A percentile compares a stretch with the other conserved stretches of the same genome.
Conservation (phyloP, 1,139 yeast genomes). For the Blastobotrys arbuscula region DNA sequence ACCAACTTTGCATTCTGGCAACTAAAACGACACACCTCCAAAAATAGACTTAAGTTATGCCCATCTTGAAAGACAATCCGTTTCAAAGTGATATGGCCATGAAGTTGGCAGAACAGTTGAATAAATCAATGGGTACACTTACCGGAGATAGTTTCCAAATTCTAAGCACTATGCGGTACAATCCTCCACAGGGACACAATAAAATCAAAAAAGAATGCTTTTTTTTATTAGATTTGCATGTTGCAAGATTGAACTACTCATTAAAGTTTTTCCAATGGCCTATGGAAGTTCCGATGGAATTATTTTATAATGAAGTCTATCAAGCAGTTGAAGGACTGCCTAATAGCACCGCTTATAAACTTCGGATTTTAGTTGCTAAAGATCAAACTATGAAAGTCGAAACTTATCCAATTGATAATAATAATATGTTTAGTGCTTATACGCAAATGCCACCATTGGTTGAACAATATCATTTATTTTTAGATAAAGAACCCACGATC, state of each 20-base stretch:
- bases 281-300: slow-evolving; percentile 40
- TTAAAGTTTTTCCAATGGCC: slow-evolving; percentile 50
- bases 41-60: too few species aligned
- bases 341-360: slow-evolving; percentile 44
- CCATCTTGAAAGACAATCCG: too few species aligned
- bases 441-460: slow-evolving; percentile 25
- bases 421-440: slow-evolving; percentile 43
- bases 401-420: slow-evolving; percentile 39
- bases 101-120: background rate
- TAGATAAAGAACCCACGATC: slow-evolving; percentile 50
- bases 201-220: slow-evolving; percentile 24
- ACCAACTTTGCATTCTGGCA: too few species aligned
- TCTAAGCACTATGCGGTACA: slow-evolving; percentile 67
- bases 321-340: slow-evolving; percentile 34
- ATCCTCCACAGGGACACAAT: slow-evolving; percentile 40
- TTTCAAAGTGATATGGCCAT: too few species aligned
- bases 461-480: slow-evolving; percentile 51
- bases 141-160: slow-evolving; percentile 41
- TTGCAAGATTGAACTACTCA: slow-evolving; percentile 51
- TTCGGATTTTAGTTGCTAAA: slow-evolving; percentile 47
- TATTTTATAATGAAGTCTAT: slow-evolving; percentile 43
- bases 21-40: too few species aligned
- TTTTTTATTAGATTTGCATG: slow-evolving; percentile 61
- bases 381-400: slow-evolving; percentile 51
- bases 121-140: background rate